Evolutionary conservation across 2,329 filamentous ascomycete species (phyloP).

Genomic region (Arthrinium phaeospermum): DNA sequence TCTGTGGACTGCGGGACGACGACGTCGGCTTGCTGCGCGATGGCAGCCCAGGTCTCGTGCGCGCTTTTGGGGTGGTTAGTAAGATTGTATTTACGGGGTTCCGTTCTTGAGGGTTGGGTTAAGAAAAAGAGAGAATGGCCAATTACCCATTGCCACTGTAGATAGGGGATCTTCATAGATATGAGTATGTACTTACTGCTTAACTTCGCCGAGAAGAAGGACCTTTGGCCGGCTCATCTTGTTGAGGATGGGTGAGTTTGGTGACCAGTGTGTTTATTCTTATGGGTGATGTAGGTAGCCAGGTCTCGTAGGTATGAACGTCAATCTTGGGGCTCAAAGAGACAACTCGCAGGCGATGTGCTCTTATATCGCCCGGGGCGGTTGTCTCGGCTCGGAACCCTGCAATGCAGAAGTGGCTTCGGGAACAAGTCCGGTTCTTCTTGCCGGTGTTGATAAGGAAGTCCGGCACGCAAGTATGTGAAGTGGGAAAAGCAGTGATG

Average conservation of each 20-base stretch:
- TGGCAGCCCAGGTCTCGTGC: slow-evolving; percentile 65
- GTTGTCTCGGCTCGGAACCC: background rate
- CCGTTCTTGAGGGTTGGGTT: background rate
- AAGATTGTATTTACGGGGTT: background rate
- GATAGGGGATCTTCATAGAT: no score
- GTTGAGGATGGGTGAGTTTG: background rate
- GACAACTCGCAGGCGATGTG: no score
- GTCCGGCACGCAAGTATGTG: no score
- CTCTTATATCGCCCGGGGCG: background rate
- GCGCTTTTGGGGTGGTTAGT: slow-evolving; percentile 55
- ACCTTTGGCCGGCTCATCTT: slow-evolving; percentile 14
- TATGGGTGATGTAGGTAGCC: background rate
- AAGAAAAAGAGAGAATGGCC: background rate
- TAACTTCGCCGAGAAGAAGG: slow-evolving; percentile 16
- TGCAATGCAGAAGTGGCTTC: background rate
- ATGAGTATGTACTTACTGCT: background rate
- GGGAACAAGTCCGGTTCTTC: background rate
- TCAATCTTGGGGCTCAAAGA: background rate
- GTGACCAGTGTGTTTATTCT: no score
- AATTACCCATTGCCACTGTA: no score
- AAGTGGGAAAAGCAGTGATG: background rate
- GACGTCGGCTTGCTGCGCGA: slow-evolving; percentile 69
- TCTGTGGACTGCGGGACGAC: slow-evolving; percentile 64
- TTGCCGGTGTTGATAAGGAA: background rate
- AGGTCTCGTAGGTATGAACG: no score